Evolutionary conservation across 2,329 filamentous ascomycete species (phyloP).

Genomic region (Alternaria burnsii): DNA sequence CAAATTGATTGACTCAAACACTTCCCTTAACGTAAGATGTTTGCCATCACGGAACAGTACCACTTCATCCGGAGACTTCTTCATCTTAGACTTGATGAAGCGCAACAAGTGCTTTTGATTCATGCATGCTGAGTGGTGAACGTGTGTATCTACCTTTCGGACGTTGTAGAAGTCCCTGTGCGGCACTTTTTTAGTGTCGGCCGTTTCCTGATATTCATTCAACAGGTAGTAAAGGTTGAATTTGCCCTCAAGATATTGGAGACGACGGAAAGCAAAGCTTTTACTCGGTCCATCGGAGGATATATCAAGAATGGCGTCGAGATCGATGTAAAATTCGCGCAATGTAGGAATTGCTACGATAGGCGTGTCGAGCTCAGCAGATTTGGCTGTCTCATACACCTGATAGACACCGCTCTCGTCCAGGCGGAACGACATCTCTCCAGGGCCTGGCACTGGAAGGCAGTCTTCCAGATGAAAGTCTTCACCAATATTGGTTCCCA

Average conservation of each 20-base stretch:
- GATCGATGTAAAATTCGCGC: constrained; percentile 93
- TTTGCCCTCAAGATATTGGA: constrained; percentile 96
- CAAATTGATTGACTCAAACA: constrained; percentile 96
- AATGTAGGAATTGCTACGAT: constrained; percentile 88
- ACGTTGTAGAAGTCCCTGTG: constrained; percentile 99
- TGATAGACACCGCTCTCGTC: constrained; percentile 91
- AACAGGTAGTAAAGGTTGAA: constrained; percentile 93
- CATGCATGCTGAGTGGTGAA: constrained; percentile 99
- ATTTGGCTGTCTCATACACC: constrained; percentile 77
- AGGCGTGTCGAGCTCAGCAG: constrained; percentile 70
- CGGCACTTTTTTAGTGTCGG: constrained; percentile 96
- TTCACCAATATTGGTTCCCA: constrained; percentile 87
- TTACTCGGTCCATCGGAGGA: constrained; percentile 96
- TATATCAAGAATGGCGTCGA: constrained; percentile 85
- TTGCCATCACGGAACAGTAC: constrained; percentile 93
- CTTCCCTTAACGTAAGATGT: constrained; percentile 87
- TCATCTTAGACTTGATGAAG: constrained; percentile 99
- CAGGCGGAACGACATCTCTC: constrained; percentile 77
- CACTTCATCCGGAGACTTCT: constrained; percentile 93
- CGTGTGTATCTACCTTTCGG: constrained; percentile 97
- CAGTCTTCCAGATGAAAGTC: constrained; percentile 87
- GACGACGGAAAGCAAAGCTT: constrained; percentile 91
- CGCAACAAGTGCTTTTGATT: constrained; percentile 98
- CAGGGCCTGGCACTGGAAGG: constrained; percentile 74
- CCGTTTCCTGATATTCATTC: constrained; percentile 97